Evolutionary conservation across 345 rosid genomes (phyloP), one percentile per base, ranked within the genome.

Genomic region (Citrus unshiu): DNA sequence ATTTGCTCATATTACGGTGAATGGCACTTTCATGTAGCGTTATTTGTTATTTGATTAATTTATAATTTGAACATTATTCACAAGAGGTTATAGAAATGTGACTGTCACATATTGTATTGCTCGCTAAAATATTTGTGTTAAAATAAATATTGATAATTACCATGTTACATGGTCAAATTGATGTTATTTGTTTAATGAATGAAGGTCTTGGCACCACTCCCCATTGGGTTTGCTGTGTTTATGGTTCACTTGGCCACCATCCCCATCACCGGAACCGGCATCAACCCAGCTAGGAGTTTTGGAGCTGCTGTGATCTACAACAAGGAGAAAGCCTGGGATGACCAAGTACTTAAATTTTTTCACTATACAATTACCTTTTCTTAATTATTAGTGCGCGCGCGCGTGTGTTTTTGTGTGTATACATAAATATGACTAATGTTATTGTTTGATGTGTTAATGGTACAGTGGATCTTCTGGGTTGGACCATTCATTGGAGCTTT

Each of bases 381-480:
- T 2, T 9, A 40, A 9, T 40, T 40, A 40, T 10, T 40, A 40
- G 46, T 0, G 10, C 2, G 6, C 6, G 10, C 1, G 10, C 0
- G 57, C 0, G 39, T 4, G 37, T 34, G 37, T 34, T 5, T 5
- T 34, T 5, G 37, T 34, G 37, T 34, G 35, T 1, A 5, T 34
- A 10, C 18, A 14, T 5, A 18, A 7, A 9, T 7, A 34, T 5
- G 13, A 35, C 4, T 77, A 32, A 54, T 2, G 10, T 4, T 30
- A 0, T 63, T 39, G 19, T 2, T 49, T 58, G 12, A 60, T 4
- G 22, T 68, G 18, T 76, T 74, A 1, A 8, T 25, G 21, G 24
- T 56, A 13, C 91, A 95, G 95, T 93, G 98, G 98, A 91, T 95
- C 4, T 95, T 95, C 87, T 93, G 98, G 98, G 98, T 95, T 66